phyloP scores from a whole-genome alignment of 306 rosid species.

The Prunus davidiana region DNA sequence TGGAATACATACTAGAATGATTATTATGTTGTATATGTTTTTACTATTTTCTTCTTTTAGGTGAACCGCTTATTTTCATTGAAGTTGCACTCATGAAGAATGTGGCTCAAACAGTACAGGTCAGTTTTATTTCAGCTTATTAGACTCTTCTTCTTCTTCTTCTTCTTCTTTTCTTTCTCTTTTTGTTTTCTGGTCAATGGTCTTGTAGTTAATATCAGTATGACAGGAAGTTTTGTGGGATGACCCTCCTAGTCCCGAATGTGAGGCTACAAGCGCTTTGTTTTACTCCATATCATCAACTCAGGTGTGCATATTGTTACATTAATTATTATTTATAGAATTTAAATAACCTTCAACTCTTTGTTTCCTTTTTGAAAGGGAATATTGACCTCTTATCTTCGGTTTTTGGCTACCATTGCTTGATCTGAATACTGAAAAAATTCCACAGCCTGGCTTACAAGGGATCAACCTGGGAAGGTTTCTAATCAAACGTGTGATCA shows the following conservation, averaged over 20 bases:
- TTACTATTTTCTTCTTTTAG: constrained; percentile 26
- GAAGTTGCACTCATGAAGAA: constrained; percentile 88
- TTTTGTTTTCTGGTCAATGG: not conserved
- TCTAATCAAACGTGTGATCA: constrained; percentile 86
- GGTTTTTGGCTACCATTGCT: not conserved
- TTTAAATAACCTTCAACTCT: not conserved
- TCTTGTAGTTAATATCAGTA: constrained; percentile 7
- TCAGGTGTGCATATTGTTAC: constrained; percentile 56
- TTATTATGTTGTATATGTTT: not conserved
- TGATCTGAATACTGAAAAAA: constrained; percentile 28
- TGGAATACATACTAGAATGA: too few species aligned
- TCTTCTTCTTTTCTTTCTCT: constrained; percentile 2
- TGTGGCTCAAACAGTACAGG: constrained; percentile 79
- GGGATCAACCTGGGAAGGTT: constrained; percentile 96
- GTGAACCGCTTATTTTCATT: constrained; percentile 87
- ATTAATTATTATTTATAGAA: not conserved
- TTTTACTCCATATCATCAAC: constrained; percentile 96
- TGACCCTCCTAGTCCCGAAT: constrained; percentile 77
- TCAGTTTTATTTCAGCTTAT: constrained; percentile 23
- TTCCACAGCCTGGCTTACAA: constrained; percentile 83
- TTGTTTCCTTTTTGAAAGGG: not conserved
- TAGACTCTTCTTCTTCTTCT: not conserved
- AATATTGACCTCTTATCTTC: not conserved
- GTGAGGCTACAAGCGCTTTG: constrained; percentile 85
- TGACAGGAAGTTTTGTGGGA: constrained; percentile 93